phyloP scores from a whole-genome alignment of 2,329 filamentous ascomycete genomes.

The Diaporthe destruens region DNA sequence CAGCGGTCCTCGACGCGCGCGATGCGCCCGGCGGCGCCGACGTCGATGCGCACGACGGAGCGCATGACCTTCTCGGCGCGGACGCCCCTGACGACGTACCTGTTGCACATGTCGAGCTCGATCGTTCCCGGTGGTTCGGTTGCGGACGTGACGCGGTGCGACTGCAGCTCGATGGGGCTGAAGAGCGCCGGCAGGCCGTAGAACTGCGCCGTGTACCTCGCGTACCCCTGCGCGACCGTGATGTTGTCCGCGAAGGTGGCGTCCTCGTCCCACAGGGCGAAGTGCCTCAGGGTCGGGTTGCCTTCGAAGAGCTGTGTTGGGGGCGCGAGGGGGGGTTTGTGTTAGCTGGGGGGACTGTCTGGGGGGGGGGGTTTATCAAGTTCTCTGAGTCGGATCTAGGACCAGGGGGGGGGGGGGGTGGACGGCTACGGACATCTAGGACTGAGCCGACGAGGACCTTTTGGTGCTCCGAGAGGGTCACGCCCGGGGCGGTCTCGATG shows the following conservation, averaged over 20 bases:
- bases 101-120: conserved; percentile 59
- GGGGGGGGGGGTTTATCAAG: no score
- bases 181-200: conserved; percentile 72
- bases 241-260: conserved; percentile 71
- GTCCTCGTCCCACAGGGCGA: conserved; percentile 70
- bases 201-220: conserved; percentile 63
- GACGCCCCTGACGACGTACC: conserved; percentile 52
- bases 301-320: conserved; percentile 67
- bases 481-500: conserved; percentile 64
- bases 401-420: no score
- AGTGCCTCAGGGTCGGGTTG: conserved; percentile 68
- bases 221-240: conserved; percentile 67
- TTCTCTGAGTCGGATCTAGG: no score
- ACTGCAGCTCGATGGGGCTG: conserved; percentile 66
- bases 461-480: conserved; percentile 63
- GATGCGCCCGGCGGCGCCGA: conserved; percentile 52
- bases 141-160: conserved; percentile 63
- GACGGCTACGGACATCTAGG: conserved; percentile 60
- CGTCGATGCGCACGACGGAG: conserved; percentile 50
- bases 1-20: conserved; percentile 53
- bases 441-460: conserved; percentile 68
- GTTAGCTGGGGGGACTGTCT: no score
- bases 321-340: no score
- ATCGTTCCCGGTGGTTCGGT: conserved; percentile 67
- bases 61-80: conserved; percentile 50